phyloP scores from a whole-genome alignment of 73 alveolate genomes.

The Stentor roeselii region DNA sequence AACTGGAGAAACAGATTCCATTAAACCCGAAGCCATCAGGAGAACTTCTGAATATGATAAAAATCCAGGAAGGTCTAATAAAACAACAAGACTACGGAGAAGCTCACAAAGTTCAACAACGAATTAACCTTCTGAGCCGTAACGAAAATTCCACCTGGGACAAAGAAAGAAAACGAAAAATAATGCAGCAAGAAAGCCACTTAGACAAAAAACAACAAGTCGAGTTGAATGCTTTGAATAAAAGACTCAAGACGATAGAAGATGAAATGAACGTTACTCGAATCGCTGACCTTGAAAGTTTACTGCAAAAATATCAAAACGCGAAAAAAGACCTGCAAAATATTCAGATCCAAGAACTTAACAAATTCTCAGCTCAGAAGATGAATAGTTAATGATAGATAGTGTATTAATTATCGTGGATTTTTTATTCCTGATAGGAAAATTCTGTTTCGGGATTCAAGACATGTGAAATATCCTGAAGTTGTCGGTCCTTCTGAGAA shows the following conservation, averaged over 20 bases:
- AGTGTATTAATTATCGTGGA: no score
- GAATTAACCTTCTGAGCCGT: conserved; percentile 26
- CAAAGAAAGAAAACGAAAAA: conserved; percentile 38
- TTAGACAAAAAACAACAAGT: conserved; percentile 36
- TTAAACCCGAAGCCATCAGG: conserved; percentile 46
- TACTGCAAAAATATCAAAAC: conserved; percentile 53
- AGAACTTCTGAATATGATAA: conserved; percentile 51
- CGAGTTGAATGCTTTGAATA: conserved; percentile 44
- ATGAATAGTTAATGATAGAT: no score
- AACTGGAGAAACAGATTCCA: conserved; percentile 48
- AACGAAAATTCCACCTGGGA: conserved; percentile 40
- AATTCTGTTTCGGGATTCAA: no score
- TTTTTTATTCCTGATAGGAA: no score
- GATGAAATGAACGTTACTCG: conserved; percentile 50
- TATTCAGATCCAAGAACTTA: neutral
- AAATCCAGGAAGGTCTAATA: conserved; percentile 54
- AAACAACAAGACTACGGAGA: conserved; percentile 52
- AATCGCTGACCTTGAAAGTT: conserved; percentile 47
- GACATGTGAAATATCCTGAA: no score
- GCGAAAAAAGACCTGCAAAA: conserved; percentile 50
- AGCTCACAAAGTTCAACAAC: conserved; percentile 47
- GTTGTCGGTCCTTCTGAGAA: no score
- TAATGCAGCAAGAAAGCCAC: conserved; percentile 34
- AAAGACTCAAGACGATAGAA: conserved; percentile 40
- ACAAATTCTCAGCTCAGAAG: neutral